Evolutionary conservation across 2,329 filamentous ascomycete species (phyloP).

Genomic region (Lasiodiplodia sp.): DNA sequence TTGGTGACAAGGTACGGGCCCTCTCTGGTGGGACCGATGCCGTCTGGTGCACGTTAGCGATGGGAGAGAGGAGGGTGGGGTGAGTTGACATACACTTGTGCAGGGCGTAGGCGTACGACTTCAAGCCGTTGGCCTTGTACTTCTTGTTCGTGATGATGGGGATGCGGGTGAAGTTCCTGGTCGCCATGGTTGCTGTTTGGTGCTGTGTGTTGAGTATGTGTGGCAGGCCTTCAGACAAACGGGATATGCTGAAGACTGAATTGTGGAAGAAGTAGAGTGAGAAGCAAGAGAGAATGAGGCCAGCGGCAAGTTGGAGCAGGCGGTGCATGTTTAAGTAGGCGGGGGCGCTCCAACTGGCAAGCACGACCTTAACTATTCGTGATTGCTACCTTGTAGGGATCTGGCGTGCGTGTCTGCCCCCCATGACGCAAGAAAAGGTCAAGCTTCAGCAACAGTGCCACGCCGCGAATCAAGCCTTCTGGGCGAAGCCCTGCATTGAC

Average conservation of each 20-base stretch:
- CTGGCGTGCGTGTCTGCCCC: constrained; percentile 8
- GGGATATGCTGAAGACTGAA: not conserved
- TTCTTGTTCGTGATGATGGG: constrained; percentile 37
- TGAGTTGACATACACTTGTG: constrained; percentile 57
- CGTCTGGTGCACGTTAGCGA: constrained; percentile 42
- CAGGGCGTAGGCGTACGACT: constrained; percentile 68
- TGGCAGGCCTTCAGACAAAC: not conserved
- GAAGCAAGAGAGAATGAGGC: not conserved
- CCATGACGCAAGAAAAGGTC: constrained; percentile 20
- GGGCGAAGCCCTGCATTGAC: constrained; percentile 11
- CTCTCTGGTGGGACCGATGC: constrained; percentile 67
- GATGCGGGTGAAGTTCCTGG: constrained; percentile 36
- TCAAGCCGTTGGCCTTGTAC: constrained; percentile 56
- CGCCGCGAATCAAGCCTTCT: constrained; percentile 12
- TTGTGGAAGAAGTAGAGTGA: not conserved
- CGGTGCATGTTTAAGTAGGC: constrained; percentile 12
- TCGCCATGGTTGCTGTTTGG: constrained; percentile 18
- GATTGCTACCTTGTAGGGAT: not conserved
- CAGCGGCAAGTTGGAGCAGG: not conserved
- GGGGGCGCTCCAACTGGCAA: not conserved
- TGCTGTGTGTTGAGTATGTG: not conserved
- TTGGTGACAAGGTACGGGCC: constrained; percentile 67
- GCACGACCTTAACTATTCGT: not conserved
- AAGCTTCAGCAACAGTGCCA: constrained; percentile 10
- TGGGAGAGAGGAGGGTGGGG: not conserved